Evolutionary conservation across 495 filamentous ascomycete genomes (phyloP).

Genomic region (Parachaetomium inaequale): DNA sequence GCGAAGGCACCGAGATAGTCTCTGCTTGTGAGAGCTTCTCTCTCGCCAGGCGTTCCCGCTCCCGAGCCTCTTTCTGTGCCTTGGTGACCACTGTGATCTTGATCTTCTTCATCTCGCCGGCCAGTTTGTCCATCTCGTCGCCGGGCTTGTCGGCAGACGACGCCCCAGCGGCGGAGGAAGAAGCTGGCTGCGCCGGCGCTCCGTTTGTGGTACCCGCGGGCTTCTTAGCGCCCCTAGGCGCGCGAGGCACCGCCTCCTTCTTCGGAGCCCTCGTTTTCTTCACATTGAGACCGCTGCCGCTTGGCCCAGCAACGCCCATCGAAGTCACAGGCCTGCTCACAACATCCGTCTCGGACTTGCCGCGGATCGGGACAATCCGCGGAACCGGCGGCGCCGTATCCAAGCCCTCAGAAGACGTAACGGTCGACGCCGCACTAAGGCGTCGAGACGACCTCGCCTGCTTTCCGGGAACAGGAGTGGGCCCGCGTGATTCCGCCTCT

Average conservation of each 20-base stretch:
- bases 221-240: constrained; percentile 41
- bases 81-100: constrained; percentile 70
- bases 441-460: constrained; percentile 32
- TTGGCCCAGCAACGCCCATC: constrained; percentile 32
- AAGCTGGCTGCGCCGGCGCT: constrained; percentile 2
- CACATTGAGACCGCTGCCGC: constrained; percentile 32
- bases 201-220: constrained; percentile 27
- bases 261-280: constrained; percentile 47
- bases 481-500: constrained; percentile 43
- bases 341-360: constrained; percentile 35
- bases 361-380: constrained; percentile 20
- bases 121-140: constrained; percentile 57
- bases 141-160: constrained; percentile 21
- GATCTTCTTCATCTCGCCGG: constrained; percentile 68
- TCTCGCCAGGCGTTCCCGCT: constrained; percentile 31
- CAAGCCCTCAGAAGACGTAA: constrained; percentile 26
- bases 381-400: constrained; percentile 15
- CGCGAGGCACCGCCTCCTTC: constrained; percentile 38
- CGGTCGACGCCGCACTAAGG: constrained; percentile 40
- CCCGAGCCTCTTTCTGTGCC: constrained; percentile 61
- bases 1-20: constrained; percentile 18
- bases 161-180: not conserved
- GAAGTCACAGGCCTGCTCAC: constrained; percentile 42
- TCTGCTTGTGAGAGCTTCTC: constrained; percentile 31
- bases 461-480: constrained; percentile 35